A percentile compares a stretch with the other conserved stretches of the same genome.
These are phyloP conservation scores for Clavispora santaluciae DNA, from an alignment of 805 yeast genomes.

Conservation along the genomic window DNA sequence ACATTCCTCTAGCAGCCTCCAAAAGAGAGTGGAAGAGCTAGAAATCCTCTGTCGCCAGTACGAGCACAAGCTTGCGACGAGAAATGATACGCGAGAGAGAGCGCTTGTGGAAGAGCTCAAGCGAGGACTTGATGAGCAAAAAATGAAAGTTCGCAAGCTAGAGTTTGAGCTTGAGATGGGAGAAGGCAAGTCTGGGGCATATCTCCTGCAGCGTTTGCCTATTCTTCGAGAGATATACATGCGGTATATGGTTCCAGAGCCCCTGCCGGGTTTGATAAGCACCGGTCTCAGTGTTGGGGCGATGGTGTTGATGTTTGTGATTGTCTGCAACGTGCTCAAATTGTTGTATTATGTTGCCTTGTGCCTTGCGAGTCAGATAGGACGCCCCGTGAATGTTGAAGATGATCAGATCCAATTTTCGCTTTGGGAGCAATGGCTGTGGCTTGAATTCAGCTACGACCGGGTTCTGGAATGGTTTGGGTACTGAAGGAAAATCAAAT, in stretches of 20 bases:
- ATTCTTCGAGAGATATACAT: not conserved
- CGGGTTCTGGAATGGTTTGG: constrained; percentile 9
- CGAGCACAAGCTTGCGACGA: not conserved
- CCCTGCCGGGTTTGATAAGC: not conserved
- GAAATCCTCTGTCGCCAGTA: constrained; percentile 2
- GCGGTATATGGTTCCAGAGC: not conserved
- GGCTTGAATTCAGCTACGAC: constrained; percentile 14
- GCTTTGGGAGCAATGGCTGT: constrained; percentile 11
- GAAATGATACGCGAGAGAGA: not conserved
- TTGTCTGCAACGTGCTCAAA: constrained; percentile 5
- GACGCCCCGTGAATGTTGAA: not conserved
- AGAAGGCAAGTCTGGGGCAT: not conserved
- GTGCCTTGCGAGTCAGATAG: not conserved
- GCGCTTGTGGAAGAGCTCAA: not conserved
- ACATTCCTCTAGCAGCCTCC: not conserved
- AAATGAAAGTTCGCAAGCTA: not conserved
- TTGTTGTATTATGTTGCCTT: constrained; percentile 5
- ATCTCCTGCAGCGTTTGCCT: not conserved
- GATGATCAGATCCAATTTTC: constrained; percentile 7
- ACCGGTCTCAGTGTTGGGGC: constrained; percentile 1
- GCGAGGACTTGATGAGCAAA: not conserved
- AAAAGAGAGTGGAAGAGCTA: not conserved
- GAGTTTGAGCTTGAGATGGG: not conserved
- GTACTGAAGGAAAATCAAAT: constrained; percentile 1
- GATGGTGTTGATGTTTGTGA: constrained; percentile 4